Percentiles rank a stretch among this genome's conserved stretches.
phyloP scores from a whole-genome alignment of 2,329 filamentous ascomycete genomes.

The Conoideocrella luteorostrata region DNA sequence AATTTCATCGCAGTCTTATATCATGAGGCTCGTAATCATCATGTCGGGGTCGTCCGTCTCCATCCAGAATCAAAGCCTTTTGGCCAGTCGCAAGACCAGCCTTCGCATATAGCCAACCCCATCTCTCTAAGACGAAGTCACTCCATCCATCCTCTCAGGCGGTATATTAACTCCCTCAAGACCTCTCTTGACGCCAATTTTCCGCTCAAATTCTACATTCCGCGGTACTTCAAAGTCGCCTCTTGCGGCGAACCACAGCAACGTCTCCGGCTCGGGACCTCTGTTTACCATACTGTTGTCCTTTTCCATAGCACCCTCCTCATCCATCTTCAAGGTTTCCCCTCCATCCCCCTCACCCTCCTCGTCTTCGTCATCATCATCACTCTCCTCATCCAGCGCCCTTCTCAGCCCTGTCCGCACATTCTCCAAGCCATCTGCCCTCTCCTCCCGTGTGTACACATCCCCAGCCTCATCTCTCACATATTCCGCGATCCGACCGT shows the following conservation, averaged over 20 bases:
- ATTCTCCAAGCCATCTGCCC: conserved; percentile 57
- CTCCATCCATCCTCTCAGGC: conserved; percentile 14
- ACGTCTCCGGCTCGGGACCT: conserved; percentile 38
- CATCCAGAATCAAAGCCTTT: too few species aligned
- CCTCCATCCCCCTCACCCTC: conserved; percentile 45
- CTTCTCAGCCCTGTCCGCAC: conserved; percentile 65
- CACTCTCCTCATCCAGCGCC: conserved; percentile 42
- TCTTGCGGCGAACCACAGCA: conserved; percentile 39
- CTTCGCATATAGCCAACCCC: conserved; percentile 39
- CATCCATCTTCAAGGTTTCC: conserved; percentile 12
- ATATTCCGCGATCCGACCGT: conserved; percentile 33
- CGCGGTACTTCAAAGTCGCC: conserved; percentile 39
- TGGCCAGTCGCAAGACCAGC: too few species aligned
- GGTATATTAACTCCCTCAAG: conserved; percentile 30
- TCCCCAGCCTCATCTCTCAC: conserved; percentile 44
- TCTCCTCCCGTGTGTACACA: conserved; percentile 67
- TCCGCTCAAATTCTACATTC: conserved; percentile 38
- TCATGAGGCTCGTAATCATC: background rate
- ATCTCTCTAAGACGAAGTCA: conserved; percentile 28
- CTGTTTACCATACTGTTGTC: conserved; percentile 19
- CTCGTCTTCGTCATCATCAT: conserved; percentile 53
- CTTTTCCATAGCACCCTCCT: conserved; percentile 19
- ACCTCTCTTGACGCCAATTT: conserved; percentile 24
- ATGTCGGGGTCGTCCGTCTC: too few species aligned
- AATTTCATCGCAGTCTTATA: too few species aligned